Base-by-base conservation (phyloP, 305 asterid genomes). In the Petunia hybrid region DNA sequence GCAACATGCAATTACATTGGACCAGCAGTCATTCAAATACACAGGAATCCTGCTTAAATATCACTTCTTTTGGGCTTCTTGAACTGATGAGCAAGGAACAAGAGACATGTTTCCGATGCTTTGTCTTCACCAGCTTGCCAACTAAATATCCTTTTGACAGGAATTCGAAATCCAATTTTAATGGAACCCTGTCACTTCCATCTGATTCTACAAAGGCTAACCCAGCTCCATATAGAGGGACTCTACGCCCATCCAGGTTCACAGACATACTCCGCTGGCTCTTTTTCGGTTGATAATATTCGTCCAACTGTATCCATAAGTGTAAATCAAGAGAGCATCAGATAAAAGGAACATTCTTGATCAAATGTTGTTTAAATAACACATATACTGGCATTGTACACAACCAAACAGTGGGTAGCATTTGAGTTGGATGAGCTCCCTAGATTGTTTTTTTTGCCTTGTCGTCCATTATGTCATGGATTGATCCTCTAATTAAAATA, bases 191-290 rank as follows among this genome's bases (percentile, higher is more conserved):
- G 4, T 84, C 86, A 4, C 40, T 66, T 5, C 70, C 41, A 8
- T 69, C 85, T 6, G 82, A 55, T 57, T 48, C 74, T 1, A 65
- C 76, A 38, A 90, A 55, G n/a, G 85, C 79, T 55, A 66, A 60
- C 46, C 93, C 97, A 0, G 93, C 91, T 1, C 98, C 98, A 68
- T 95, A 95, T 0, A 95, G 87, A 6, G 98, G 94, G 68, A 95
- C 86, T 56, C 61, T 78, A 10, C 60, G 51, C 39, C 98, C 98
- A 35, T 82, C 81, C 64, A 95, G 45, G 74, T 62, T 79, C 83
- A 95, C 87, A 64, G 84, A 40, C 88, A 84, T 38, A 8, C 8
- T 41, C 82, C 85, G 62, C 1, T 42, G 62, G 84, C 96, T 93
- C 77, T 70, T 86, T 76, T 86, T 89, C 4, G 91, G 96, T 55